Base-by-base conservation (phyloP, 1,284 basidiomycete genomes). In the Apiotrichum mycotoxinovorans region DNA sequence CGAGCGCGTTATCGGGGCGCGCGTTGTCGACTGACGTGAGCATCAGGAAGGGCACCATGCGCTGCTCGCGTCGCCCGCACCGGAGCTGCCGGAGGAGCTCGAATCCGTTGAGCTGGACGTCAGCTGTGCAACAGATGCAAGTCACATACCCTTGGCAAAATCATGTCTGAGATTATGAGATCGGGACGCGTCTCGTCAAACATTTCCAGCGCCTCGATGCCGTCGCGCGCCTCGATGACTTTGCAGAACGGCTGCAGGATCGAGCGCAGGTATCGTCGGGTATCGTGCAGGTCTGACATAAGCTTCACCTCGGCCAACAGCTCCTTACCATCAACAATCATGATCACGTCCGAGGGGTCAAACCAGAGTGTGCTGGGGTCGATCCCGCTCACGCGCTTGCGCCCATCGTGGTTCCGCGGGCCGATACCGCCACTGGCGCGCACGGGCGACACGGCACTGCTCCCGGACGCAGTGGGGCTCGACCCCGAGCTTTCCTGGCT, bases 91-190 rank as follows among this genome's bases (percentile, higher is more conserved):
- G 44, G 9, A 75, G 57, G 8, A 75, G 53, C 11, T 66, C 71
- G 47, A 67, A 68, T 1, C 73, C 73, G 43, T 69, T 67, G 14
- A 72, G 56, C 69, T 72, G 46, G 15, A 23, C 10, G 14, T 37
- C 30, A 58, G 25, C 57, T 54, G 51, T 1, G 34, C 23, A 15
- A 23, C 30, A 20, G 11, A n/a, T 11, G 58, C n/a, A 46, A 11
- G 3, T 11, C 1, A 37, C 67, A 61, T 50, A 73, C 65, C 27
- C 66, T 63, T 3, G 77, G 77, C 76, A 80, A 77, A 72, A 77
- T 77, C 9, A 78, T 73, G 54, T 80, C 79, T 1, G 74, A 71
- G 12, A 79, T 64, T 54, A 80, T 73, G 23, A 76, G 60, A 42
- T 74, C 63, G 45, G 72, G 68, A 10, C 60, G 47, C 9, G 49